Evolutionary conservation across 257 asterid species (phyloP).

Genomic region (Rhazya stricta): DNA sequence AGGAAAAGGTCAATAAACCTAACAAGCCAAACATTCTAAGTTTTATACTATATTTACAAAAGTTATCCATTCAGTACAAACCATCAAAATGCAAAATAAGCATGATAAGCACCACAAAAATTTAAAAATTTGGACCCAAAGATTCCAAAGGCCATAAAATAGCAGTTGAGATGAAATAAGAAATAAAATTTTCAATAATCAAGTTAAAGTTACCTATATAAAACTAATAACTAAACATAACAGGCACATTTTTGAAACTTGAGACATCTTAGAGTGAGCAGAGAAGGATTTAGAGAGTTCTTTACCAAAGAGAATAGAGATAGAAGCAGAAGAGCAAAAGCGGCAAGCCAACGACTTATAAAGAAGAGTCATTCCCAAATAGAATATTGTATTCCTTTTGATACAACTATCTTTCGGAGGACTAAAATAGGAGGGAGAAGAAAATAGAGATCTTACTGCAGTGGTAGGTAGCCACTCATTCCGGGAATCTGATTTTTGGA

Average conservation of each 20-base stretch:
- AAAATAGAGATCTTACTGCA: not conserved
- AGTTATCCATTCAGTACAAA: not conserved
- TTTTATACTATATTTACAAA: not conserved
- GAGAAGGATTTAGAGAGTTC: not conserved
- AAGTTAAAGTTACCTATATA: not conserved
- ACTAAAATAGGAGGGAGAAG: not conserved
- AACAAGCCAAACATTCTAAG: not conserved
- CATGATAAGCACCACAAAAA: not conserved
- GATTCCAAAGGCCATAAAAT: not conserved
- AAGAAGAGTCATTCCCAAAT: not conserved
- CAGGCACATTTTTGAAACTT: not conserved
- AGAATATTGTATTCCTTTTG: not conserved
- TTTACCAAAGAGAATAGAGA: not conserved
- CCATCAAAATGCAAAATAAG: not conserved
- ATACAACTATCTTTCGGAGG: not conserved
- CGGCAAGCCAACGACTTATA: not conserved
- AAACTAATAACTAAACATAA: not conserved
- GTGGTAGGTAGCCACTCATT: not conserved
- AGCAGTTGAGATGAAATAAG: not conserved
- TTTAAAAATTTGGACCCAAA: not conserved
- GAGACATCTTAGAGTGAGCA: not conserved
- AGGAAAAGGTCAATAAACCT: not conserved
- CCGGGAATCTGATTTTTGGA: not conserved
- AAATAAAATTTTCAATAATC: not conserved
- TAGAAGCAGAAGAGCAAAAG: not conserved